Percentiles rank a stretch among this genome's conserved stretches.
Conservation (phyloP, 164 flowering plant species). For the Protea cynaroides region DNA sequence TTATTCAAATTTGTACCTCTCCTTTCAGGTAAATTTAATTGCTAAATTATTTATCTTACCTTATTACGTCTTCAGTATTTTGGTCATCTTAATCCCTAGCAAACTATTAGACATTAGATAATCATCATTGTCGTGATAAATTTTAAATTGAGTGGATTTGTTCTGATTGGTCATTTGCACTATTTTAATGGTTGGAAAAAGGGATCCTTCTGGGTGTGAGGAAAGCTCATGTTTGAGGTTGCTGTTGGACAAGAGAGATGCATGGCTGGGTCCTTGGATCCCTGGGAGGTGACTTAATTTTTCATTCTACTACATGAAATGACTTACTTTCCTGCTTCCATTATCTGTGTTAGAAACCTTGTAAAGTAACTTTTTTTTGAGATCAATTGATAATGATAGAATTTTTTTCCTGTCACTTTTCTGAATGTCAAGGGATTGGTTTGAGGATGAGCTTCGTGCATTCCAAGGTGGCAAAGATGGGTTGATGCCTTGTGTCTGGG, state of each 20-base stretch:
- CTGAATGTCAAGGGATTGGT: constrained; percentile 67
- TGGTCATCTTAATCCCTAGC: not conserved
- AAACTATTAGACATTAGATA: not conserved
- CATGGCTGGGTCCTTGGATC: constrained; percentile 95
- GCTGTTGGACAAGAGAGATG: constrained; percentile 91
- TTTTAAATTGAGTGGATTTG: not conserved
- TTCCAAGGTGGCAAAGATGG: constrained; percentile 97
- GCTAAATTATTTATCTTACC: not conserved
- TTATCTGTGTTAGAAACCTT: not conserved
- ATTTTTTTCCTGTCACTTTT: not conserved
- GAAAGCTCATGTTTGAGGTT: constrained; percentile 87
- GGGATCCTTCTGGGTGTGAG: constrained; percentile 72
- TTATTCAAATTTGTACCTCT: constrained; percentile 68
- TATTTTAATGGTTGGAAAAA: constrained; percentile 21
- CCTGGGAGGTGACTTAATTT: constrained; percentile 74
- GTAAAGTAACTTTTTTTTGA: not conserved
- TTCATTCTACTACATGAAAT: not conserved
- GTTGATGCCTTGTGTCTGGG: constrained; percentile 84
- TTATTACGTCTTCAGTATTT: not conserved
- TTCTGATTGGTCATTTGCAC: not conserved
- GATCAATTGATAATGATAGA: not conserved
- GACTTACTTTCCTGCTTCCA: not conserved
- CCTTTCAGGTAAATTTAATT: constrained; percentile 64
- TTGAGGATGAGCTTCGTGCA: constrained; percentile 97
- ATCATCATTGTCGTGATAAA: not conserved